Percentiles rank a stretch among this genome's conserved stretches.
Evolutionary conservation across 2,329 filamentous ascomycete species (phyloP).

Genomic region (Beauveria sp.): DNA sequence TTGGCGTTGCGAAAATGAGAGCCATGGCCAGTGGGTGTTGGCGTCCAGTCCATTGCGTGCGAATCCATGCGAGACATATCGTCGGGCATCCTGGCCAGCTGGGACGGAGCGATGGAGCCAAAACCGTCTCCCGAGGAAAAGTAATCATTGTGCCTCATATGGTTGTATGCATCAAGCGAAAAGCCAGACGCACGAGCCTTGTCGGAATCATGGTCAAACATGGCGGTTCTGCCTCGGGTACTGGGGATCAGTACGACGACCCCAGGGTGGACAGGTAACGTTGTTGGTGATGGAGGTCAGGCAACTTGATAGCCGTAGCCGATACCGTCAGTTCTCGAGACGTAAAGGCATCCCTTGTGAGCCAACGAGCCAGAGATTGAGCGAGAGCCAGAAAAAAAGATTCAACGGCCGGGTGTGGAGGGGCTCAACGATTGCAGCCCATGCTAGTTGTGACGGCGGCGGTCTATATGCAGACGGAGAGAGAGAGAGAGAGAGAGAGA

Average conservation of each 20-base stretch:
- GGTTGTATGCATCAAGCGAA: not conserved
- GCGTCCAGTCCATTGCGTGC: slow-evolving; percentile 31
- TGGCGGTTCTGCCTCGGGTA: not conserved
- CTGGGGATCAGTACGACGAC: not conserved
- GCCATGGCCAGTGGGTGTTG: slow-evolving; percentile 23
- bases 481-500: not conserved
- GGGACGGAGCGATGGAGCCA: not conserved
- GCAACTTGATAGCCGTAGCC: slow-evolving; percentile 4
- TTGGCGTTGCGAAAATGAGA: slow-evolving; percentile 13
- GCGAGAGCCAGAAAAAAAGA: not conserved
- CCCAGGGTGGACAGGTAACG: not conserved
- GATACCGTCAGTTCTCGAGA: slow-evolving; percentile 4
- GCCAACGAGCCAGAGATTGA: not conserved
- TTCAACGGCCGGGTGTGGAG: not conserved
- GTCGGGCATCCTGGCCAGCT: not conserved
- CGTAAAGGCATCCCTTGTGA: slow-evolving; percentile 7
- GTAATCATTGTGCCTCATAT: not conserved
- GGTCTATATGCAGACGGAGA: not conserved
- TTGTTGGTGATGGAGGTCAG: not conserved
- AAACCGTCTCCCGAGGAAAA: not conserved
- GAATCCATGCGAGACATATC: not conserved
- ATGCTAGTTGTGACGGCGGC: slow-evolving; percentile 1
- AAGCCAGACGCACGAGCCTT: not conserved
- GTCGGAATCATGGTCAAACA: slow-evolving; percentile 8
- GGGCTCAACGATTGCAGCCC: slow-evolving; percentile 2